Percentiles rank a stretch among this genome's conserved stretches.
Conservation (phyloP, 108 stramenopile genomes). For the Aurantiochytrium sp. region DNA sequence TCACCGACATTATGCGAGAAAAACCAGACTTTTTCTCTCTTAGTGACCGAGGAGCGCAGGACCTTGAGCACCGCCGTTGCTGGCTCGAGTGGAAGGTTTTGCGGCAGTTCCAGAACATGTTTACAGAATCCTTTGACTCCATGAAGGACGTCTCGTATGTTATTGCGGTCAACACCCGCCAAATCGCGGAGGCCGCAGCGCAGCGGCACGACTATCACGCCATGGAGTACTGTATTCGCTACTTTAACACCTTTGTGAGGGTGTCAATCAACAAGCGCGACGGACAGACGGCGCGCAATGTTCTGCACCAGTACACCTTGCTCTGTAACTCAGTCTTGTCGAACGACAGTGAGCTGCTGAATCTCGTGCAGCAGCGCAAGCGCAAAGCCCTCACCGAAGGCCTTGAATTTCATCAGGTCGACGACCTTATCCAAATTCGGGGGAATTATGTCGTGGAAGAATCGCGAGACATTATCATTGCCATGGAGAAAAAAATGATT, state of each 20-base stretch:
- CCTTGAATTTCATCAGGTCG: not conserved
- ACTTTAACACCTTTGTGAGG: not conserved
- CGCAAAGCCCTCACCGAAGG: not conserved
- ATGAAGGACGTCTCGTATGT: not conserved
- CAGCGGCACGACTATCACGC: not conserved
- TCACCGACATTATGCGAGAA: not conserved
- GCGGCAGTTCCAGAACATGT: not conserved
- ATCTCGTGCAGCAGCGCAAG: not conserved
- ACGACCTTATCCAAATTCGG: not conserved
- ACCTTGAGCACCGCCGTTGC: not conserved
- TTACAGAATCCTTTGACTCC: not conserved
- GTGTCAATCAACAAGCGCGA: not conserved
- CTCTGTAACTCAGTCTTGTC: not conserved
- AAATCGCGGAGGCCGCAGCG: not conserved
- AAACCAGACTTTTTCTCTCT: not conserved
- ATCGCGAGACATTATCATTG: not conserved
- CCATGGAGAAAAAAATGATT: slow-evolving; percentile 3
- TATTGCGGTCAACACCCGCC: not conserved
- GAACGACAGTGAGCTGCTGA: not conserved
- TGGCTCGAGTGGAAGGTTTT: slow-evolving; percentile 8
- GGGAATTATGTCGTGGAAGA: slow-evolving; percentile 1
- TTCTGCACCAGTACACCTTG: not conserved
- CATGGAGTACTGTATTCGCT: not conserved
- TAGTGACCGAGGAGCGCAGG: not conserved
- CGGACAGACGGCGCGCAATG: not conserved